Evolutionary conservation across 352 stramenopile species (phyloP).

Genomic region (Pythium chondricola): DNA sequence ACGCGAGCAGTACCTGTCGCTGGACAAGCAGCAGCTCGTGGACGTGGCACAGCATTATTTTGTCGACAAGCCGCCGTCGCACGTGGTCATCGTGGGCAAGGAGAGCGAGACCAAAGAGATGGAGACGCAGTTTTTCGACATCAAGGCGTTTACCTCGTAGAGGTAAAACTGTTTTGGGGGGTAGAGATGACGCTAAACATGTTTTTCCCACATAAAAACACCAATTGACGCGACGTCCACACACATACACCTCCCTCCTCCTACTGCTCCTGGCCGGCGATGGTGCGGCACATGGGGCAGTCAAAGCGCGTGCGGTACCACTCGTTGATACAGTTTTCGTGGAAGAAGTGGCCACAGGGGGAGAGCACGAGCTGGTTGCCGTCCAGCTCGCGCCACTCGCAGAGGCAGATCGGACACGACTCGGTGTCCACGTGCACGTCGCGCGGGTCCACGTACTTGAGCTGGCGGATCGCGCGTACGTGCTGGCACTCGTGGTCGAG

Average conservation of each 20-base stretch:
- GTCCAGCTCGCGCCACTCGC: conserved; percentile 78
- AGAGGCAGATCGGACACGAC: conserved; percentile 77
- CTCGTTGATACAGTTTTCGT: conserved; percentile 86
- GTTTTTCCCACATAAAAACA: too few species aligned
- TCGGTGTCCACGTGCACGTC: conserved; percentile 80
- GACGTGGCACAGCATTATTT: conserved; percentile 55
- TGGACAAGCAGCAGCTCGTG: conserved; percentile 40
- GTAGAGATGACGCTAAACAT: too few species aligned
- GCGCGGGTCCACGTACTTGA: conserved; percentile 80
- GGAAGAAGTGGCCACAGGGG: conserved; percentile 81
- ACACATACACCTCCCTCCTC: too few species aligned
- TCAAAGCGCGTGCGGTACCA: conserved; percentile 86
- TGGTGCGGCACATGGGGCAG: conserved; percentile 84
- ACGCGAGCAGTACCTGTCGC: conserved; percentile 57
- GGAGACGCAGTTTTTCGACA: conserved; percentile 14
- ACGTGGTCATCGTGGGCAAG: conserved; percentile 62
- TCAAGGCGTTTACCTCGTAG: conserved; percentile 4
- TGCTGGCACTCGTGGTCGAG: conserved; percentile 78
- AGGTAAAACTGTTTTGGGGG: neutral
- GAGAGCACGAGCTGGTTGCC: conserved; percentile 78
- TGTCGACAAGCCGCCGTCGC: conserved; percentile 20
- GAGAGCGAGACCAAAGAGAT: conserved; percentile 23
- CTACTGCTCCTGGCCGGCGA: conserved; percentile 43
- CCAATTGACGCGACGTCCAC: too few species aligned
- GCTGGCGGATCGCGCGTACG: conserved; percentile 69